Evolutionary conservation across 306 rosid genomes (phyloP).

Genomic region (Fragaria nilgerrensis): DNA sequence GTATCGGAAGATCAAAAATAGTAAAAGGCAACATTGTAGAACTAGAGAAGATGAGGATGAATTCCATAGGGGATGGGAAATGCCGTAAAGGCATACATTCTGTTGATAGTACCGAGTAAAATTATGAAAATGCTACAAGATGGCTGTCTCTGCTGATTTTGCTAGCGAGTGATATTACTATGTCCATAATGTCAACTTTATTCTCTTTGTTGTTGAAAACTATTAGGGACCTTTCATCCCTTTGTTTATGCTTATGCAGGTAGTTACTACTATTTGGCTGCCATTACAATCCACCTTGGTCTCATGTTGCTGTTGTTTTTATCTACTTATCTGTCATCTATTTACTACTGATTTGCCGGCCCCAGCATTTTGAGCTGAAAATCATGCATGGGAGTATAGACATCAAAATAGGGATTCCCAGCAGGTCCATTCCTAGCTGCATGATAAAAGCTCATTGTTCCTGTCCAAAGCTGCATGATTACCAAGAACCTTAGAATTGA

Average conservation of each 20-base stretch:
- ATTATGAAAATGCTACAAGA: slow-evolving; percentile 47
- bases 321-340: not conserved
- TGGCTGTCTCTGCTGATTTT: too few relatives aligned
- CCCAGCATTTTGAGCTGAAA: too few relatives aligned
- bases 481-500: not conserved
- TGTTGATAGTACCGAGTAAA: slow-evolving; percentile 51
- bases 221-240: slow-evolving; percentile 24
- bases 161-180: slow-evolving; percentile 35
- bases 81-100: too few relatives aligned
- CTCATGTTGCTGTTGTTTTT: not conserved
- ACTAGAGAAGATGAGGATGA: slow-evolving; percentile 60
- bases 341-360: not conserved
- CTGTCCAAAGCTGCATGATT: too few relatives aligned
- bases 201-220: slow-evolving; percentile 30
- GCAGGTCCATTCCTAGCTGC: not conserved
- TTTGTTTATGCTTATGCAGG: slow-evolving; percentile 18
- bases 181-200: slow-evolving; percentile 31
- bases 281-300: not conserved
- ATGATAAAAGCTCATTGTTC: too few relatives aligned
- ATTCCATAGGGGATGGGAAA: not conserved
- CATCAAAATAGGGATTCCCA: too few relatives aligned
- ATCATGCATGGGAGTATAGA: too few relatives aligned
- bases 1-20: too few relatives aligned
- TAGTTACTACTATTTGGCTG: not conserved
- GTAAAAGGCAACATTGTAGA: too few relatives aligned